phyloP scores from a whole-genome alignment of 2,329 filamentous ascomycete species.

The Davidsoniella neocaledoniae region DNA sequence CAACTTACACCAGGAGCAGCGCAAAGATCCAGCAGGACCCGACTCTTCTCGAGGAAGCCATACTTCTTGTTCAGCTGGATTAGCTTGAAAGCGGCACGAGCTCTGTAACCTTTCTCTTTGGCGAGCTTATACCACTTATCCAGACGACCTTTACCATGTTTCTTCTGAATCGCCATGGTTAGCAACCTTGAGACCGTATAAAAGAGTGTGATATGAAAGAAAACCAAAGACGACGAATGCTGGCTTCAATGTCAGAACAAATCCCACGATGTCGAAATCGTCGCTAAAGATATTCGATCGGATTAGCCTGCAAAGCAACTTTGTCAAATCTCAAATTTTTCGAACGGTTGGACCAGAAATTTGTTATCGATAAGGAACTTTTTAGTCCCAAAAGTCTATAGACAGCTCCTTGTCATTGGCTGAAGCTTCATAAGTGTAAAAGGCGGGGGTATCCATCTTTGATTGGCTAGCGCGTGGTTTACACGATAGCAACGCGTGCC shows the following conservation, averaged over 20 bases:
- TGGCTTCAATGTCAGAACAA: neutral
- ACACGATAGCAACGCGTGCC: neutral
- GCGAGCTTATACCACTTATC: constrained; percentile 99
- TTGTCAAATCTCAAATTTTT: constrained; percentile 9
- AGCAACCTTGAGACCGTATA: neutral
- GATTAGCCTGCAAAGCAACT: neutral
- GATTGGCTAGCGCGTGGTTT: constrained; percentile 4
- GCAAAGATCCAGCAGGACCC: constrained; percentile 91
- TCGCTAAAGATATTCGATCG: neutral
- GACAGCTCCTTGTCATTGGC: constrained; percentile 3
- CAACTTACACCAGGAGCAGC: constrained; percentile 71
- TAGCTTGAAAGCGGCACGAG: constrained; percentile 91
- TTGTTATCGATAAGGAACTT: constrained; percentile 10
- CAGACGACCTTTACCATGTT: constrained; percentile 93
- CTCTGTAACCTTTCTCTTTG: constrained; percentile 95
- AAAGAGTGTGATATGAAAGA: neutral
- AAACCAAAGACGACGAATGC: neutral
- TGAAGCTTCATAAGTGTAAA: neutral
- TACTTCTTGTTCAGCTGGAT: constrained; percentile 99
- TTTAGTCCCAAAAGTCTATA: neutral
- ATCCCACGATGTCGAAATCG: constrained; percentile 5
- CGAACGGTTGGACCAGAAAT: constrained; percentile 3
- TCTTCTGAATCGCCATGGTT: constrained; percentile 89
- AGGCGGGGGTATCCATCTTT: neutral
- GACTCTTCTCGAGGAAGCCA: constrained; percentile 93